These are phyloP conservation scores for Pleurotus ostreatus DNA, from an alignment of 768 basidiomycete species.

Conservation along the genomic window DNA sequence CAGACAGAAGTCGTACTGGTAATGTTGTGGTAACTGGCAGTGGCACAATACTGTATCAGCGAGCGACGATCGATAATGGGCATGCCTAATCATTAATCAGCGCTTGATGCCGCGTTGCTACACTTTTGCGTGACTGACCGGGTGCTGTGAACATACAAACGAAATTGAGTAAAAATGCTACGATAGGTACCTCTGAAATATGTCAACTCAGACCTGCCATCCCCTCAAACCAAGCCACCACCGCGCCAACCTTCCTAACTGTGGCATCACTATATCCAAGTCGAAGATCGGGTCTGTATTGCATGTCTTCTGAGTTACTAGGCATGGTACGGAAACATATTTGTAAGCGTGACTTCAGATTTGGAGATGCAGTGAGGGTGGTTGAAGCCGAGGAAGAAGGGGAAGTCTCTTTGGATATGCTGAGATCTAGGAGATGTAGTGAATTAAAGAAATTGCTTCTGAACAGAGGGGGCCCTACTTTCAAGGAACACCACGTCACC, in stretches of 20 bases:
- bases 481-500: slow-evolving; percentile 72
- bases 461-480: slow-evolving; percentile 40
- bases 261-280: slow-evolving; percentile 65
- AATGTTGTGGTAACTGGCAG: no score
- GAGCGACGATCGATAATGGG: no score
- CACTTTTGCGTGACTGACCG: no score
- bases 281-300: slow-evolving; percentile 67
- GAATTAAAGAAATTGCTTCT: slow-evolving; percentile 1
- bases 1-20: no score
- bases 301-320: slow-evolving; percentile 50
- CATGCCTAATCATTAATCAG: no score
- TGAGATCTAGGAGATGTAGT: slow-evolving; percentile 41
- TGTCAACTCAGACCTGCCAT: slow-evolving; percentile 52
- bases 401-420: slow-evolving; percentile 38
- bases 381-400: slow-evolving; percentile 30
- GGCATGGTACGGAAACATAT: slow-evolving; percentile 83
- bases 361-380: slow-evolving; percentile 61
- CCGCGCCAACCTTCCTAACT: slow-evolving; percentile 60
- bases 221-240: slow-evolving; percentile 71
- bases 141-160: no score
- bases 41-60: no score
- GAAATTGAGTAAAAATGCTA: no score
- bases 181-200: no score
- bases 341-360: slow-evolving; percentile 53
- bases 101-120: no score